A percentile compares a stretch with the other conserved stretches of the same genome.
These are phyloP conservation scores for Diplogelasinospora grovesii DNA, from an alignment of 495 filamentous ascomycete species.

Conservation along the genomic window DNA sequence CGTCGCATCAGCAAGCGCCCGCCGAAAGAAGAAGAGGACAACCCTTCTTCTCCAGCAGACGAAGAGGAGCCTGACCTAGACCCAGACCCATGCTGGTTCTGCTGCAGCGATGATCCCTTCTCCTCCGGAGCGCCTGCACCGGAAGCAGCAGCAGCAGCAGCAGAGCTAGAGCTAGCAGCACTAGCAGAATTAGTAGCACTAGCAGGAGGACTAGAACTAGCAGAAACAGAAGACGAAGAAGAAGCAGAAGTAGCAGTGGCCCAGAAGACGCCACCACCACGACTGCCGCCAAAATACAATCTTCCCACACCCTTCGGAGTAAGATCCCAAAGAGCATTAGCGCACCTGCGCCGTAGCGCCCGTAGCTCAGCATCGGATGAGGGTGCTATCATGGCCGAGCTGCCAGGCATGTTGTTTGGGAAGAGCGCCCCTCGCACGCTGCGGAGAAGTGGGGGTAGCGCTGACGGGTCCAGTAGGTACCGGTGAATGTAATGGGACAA, in stretches of 20 bases:
- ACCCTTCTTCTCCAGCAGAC: slow-evolving; percentile 1
- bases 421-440: slow-evolving; percentile 67
- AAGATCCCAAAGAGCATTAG: slow-evolving; percentile 43
- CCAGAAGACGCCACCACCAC: neutral
- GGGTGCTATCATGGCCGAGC: slow-evolving; percentile 39
- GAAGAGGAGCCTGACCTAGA: neutral
- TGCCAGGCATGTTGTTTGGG: slow-evolving; percentile 61
- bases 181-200: neutral
- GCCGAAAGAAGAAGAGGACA: slow-evolving; percentile 2
- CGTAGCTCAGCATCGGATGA: slow-evolving; percentile 40
- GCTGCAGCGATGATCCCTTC: neutral
- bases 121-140: neutral
- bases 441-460: slow-evolving; percentile 68
- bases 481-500: slow-evolving; percentile 63
- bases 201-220: neutral
- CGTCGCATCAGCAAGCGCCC: neutral
- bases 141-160: neutral
- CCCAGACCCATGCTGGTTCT: slow-evolving; percentile 1
- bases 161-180: neutral
- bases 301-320: slow-evolving; percentile 43
- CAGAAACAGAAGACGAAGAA: neutral
- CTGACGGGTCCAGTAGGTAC: slow-evolving; percentile 57
- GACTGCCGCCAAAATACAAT: slow-evolving; percentile 44
- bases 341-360: slow-evolving; percentile 45
- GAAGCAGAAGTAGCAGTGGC: slow-evolving; percentile 3